Percentiles rank a stretch among this genome's conserved stretches.
Evolutionary conservation across 2,329 filamentous ascomycete species (phyloP).

Genomic region (Penicillium sp.): DNA sequence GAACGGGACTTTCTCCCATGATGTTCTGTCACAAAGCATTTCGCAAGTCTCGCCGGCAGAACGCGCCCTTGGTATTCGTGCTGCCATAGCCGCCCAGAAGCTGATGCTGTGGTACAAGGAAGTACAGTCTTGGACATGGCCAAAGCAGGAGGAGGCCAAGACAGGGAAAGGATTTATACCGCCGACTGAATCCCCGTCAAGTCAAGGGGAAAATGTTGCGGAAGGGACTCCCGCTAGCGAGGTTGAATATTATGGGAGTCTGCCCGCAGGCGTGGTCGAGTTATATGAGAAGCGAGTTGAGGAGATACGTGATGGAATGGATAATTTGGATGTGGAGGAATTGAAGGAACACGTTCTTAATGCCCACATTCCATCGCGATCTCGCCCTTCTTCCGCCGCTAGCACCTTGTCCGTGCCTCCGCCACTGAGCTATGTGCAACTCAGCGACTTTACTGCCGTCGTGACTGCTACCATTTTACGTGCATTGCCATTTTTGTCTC

Average conservation of each 20-base stretch:
- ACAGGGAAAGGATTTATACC: conserved; percentile 41
- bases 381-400: conserved; percentile 47
- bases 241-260: conserved; percentile 60
- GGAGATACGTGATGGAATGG: conserved; percentile 56
- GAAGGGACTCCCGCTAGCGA: conserved; percentile 17
- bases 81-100: conserved; percentile 54
- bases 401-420: conserved; percentile 41
- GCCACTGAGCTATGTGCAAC: conserved; percentile 54
- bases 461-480: conserved; percentile 90
- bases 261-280: conserved; percentile 59
- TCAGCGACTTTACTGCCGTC: conserved; percentile 86
- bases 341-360: conserved; percentile 82
- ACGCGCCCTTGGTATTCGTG: conserved; percentile 53
- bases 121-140: conserved; percentile 56
- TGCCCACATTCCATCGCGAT: conserved; percentile 64
- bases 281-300: conserved; percentile 67
- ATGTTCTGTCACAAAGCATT: conserved; percentile 47
- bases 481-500: conserved; percentile 72
- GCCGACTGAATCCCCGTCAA: conserved; percentile 11
- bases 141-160: conserved; percentile 35
- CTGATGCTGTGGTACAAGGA: conserved; percentile 55
- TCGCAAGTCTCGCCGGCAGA: conserved; percentile 52
- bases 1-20: conserved; percentile 35
- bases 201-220: neutral
- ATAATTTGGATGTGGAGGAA: conserved; percentile 54